phyloP scores from a whole-genome alignment of 495 filamentous ascomycete genomes.

The Neurospora intermedia region DNA sequence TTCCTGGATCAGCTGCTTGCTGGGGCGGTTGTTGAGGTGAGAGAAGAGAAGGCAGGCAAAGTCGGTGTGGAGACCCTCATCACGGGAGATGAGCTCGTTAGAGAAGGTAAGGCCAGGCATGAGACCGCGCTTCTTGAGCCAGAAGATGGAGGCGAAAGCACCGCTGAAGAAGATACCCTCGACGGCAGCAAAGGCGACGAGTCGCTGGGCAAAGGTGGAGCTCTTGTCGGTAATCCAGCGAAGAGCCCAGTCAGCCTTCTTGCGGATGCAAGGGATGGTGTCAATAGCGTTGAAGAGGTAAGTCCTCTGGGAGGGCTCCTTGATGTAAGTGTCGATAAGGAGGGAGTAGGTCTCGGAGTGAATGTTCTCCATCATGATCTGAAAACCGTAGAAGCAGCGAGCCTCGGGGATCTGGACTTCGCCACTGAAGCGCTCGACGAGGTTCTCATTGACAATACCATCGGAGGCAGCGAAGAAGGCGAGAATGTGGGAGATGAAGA shows the following conservation, averaged over 20 bases:
- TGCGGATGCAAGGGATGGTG: conserved; percentile 86
- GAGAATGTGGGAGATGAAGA: conserved; percentile 96
- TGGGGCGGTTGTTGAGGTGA: conserved; percentile 84
- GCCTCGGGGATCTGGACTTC: conserved; percentile 97
- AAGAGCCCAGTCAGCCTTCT: conserved; percentile 97
- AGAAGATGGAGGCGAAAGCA: conserved; percentile 99
- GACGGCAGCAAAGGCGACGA: conserved; percentile 94
- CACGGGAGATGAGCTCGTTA: conserved; percentile 98
- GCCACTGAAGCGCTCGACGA: conserved; percentile 92
- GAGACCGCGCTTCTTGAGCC: conserved; percentile 98
- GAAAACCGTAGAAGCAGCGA: conserved; percentile 99
- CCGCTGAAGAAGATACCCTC: conserved; percentile 99
- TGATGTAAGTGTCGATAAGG: conserved; percentile 99
- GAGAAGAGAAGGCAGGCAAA: conserved; percentile 96
- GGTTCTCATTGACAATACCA: conserved; percentile 99
- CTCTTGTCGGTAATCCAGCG: conserved; percentile 86
- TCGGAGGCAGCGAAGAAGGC: conserved; percentile 99
- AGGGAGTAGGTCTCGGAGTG: conserved; percentile 99
- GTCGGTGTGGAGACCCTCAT: conserved; percentile 98
- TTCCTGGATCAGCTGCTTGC: conserved; percentile 64
- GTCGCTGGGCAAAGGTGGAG: conserved; percentile 88
- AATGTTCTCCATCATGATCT: conserved; percentile 99
- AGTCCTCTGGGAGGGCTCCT: conserved; percentile 89
- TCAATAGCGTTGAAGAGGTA: conserved; percentile 98
- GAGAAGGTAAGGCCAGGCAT: conserved; percentile 99